Conservation (phyloP, 306 rosid genomes). For the Rosa multiflora region DNA sequence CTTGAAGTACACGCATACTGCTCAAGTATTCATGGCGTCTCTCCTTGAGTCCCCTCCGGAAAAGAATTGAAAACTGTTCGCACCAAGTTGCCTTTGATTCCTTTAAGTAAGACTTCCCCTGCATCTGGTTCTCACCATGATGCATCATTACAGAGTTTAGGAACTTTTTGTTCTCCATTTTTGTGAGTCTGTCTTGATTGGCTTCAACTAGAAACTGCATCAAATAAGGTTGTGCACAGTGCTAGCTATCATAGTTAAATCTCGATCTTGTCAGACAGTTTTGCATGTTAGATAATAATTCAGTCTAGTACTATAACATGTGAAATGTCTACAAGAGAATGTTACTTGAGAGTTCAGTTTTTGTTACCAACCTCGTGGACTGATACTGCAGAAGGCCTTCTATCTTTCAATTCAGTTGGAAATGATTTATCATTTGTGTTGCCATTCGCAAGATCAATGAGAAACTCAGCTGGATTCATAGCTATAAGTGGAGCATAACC, state of each 20-base stretch:
- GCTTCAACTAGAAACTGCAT: conserved; percentile 79
- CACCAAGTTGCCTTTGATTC: conserved; percentile 87
- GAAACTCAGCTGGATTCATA: conserved; percentile 95
- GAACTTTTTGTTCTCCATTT: conserved; percentile 62
- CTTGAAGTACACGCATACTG: conserved; percentile 84
- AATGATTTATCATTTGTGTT: conserved; percentile 78
- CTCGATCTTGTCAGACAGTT: neutral
- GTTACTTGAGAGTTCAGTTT: neutral
- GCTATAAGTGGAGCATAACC: conserved; percentile 85
- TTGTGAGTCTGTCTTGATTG: conserved; percentile 60
- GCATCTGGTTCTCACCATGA: conserved; percentile 50
- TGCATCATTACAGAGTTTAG: conserved; percentile 35
- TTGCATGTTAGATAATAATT: neutral
- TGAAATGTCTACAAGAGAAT: neutral
- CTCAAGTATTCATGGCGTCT: conserved; percentile 83
- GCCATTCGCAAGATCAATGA: conserved; percentile 95
- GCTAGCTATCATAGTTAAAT: neutral
- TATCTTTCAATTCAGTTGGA: conserved; percentile 80
- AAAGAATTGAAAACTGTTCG: conserved; percentile 70
- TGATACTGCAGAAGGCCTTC: conserved; percentile 56
- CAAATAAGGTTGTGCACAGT: neutral
- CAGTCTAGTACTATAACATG: neutral
- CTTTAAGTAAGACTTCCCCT: conserved; percentile 38
- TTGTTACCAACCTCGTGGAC: conserved; percentile 11
- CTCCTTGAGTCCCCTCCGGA: conserved; percentile 81